These are phyloP conservation scores for Poa pratensis DNA, from an alignment of 176 grass and related monocot genomes.

Conservation along the genomic window DNA sequence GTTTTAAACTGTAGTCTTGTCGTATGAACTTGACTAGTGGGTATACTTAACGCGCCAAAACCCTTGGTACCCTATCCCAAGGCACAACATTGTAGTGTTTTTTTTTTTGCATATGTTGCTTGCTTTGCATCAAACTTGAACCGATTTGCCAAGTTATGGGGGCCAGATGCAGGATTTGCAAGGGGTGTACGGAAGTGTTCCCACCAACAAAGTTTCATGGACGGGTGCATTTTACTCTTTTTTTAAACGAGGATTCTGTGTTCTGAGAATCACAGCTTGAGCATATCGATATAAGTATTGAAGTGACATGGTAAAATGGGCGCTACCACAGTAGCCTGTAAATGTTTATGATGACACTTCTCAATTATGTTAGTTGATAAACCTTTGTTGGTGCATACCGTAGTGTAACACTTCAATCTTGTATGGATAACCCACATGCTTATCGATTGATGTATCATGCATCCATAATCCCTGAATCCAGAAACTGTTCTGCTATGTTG, in stretches of 20 bases:
- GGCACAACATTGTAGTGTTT: too few relatives aligned
- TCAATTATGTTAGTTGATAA: not conserved
- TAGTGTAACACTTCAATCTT: not conserved
- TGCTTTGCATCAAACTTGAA: not conserved
- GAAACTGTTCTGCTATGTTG: not conserved
- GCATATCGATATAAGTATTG: not conserved
- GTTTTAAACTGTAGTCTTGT: not conserved
- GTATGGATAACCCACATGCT: not conserved
- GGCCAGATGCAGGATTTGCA: not conserved
- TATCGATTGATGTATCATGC: not conserved
- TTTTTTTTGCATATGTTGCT: too few relatives aligned
- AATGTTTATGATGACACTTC: not conserved
- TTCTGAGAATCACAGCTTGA: not conserved
- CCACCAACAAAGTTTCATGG: not conserved
- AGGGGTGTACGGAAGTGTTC: not conserved
- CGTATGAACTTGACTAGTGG: not conserved
- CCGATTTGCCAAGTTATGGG: not conserved
- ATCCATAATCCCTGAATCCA: not conserved
- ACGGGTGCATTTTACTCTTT: not conserved
- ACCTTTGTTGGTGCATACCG: not conserved
- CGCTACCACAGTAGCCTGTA: not conserved
- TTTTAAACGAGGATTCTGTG: not conserved
- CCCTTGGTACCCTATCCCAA: too few relatives aligned
- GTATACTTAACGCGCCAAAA: not conserved
- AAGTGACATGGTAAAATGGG: not conserved